Evolutionary conservation across 306 rosid genomes (phyloP).

Genomic region (Trichosanthes cucumerina): DNA sequence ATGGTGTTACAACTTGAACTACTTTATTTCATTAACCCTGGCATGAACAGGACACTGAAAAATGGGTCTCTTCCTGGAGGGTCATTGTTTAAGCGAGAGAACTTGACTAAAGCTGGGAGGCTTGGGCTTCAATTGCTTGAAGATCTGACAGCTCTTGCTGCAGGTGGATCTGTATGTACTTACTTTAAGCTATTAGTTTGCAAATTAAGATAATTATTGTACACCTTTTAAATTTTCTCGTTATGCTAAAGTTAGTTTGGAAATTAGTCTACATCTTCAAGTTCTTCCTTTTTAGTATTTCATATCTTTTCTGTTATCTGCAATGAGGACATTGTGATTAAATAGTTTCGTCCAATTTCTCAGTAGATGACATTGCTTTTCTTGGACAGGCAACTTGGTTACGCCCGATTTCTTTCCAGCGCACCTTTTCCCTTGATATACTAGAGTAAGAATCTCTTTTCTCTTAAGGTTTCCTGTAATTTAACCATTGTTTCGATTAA

Average conservation of each 20-base stretch:
- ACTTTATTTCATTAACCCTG: slow-evolving; percentile 6
- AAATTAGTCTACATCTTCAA: background rate
- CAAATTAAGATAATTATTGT: background rate
- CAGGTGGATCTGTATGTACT: slow-evolving; percentile 99
- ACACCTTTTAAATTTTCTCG: background rate
- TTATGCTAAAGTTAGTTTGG: background rate
- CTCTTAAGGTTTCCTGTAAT: background rate
- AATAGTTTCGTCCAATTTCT: slow-evolving; percentile 5
- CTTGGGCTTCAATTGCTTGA: slow-evolving; percentile 90
- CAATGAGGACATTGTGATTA: slow-evolving; percentile 6
- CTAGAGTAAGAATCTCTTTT: slow-evolving; percentile 62
- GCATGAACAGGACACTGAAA: slow-evolving; percentile 51
- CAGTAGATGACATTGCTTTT: slow-evolving; percentile 20
- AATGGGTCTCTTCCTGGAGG: slow-evolving; percentile 50
- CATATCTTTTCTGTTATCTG: background rate
- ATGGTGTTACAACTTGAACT: background rate
- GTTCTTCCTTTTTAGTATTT: background rate
- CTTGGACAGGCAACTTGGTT: slow-evolving; percentile 73
- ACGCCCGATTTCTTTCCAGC: slow-evolving; percentile 56
- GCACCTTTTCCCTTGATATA: slow-evolving; percentile 91
- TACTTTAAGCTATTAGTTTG: slow-evolving; percentile 30
- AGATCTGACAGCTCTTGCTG: slow-evolving; percentile 98
- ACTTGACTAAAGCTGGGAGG: slow-evolving; percentile 65
- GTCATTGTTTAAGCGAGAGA: slow-evolving; percentile 48
- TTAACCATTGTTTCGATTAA: slow-evolving; percentile 7